These are phyloP conservation scores for Aspergillus felis DNA, from an alignment of 2,329 filamentous ascomycete species.

Conservation along the genomic window DNA sequence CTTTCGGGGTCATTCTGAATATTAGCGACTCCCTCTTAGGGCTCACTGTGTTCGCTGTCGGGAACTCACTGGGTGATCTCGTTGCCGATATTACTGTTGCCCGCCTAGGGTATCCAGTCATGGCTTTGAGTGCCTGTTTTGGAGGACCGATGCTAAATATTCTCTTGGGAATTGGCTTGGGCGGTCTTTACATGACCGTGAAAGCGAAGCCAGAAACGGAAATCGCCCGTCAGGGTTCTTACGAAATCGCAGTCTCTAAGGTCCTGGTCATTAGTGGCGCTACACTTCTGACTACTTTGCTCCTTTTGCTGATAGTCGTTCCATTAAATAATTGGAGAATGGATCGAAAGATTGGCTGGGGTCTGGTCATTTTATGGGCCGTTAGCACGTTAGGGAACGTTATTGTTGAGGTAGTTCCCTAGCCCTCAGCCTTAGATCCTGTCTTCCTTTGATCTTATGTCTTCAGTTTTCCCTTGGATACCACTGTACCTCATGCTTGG, in stretches of 20 bases:
- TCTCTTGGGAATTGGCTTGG: slow-evolving; percentile 86
- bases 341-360: slow-evolving; percentile 76
- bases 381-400: slow-evolving; percentile 79
- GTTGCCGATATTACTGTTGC: slow-evolving; percentile 95
- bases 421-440: slow-evolving; percentile 1
- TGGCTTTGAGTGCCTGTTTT: slow-evolving; percentile 92
- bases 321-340: slow-evolving; percentile 84
- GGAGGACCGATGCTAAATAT: slow-evolving; percentile 99
- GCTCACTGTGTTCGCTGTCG: slow-evolving; percentile 91
- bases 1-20: slow-evolving; percentile 82
- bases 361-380: slow-evolving; percentile 74
- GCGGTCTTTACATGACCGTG: slow-evolving; percentile 83
- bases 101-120: slow-evolving; percentile 88
- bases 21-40: slow-evolving; percentile 95
- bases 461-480: not conserved
- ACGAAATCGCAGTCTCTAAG: slow-evolving; percentile 77
- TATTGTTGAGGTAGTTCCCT: slow-evolving; percentile 61
- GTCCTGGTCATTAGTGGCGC: slow-evolving; percentile 80
- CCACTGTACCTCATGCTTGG: not conserved
- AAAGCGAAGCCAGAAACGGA: slow-evolving; percentile 34
- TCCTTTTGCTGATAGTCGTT: slow-evolving; percentile 73
- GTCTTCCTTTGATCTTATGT: not conserved
- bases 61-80: slow-evolving; percentile 89
- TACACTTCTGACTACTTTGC: slow-evolving; percentile 76
- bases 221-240: slow-evolving; percentile 49